phyloP scores from a whole-genome alignment of 2,329 filamentous ascomycete genomes.

The Venturiaceae sp. region DNA sequence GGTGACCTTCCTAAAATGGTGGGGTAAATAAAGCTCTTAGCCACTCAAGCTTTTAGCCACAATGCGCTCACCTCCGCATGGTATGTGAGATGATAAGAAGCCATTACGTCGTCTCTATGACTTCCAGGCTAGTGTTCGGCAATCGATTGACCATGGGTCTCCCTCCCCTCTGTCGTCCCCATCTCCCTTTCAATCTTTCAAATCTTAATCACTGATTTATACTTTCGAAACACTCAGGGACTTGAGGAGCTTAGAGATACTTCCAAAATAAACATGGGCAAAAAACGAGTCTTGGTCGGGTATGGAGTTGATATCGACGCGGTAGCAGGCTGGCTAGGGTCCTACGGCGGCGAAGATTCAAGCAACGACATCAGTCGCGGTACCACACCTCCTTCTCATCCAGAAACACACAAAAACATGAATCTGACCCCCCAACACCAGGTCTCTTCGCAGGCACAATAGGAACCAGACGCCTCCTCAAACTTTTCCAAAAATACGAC shows the following conservation, averaged over 20 bases:
- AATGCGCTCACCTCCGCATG: neutral
- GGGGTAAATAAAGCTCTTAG: neutral
- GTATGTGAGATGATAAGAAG: neutral
- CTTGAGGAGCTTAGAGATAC: neutral
- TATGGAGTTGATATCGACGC: constrained; percentile 69
- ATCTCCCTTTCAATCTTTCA: neutral
- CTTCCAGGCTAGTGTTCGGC: neutral
- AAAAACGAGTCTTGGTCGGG: constrained; percentile 45
- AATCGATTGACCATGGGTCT: neutral
- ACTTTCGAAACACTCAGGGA: neutral
- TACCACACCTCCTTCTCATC: neutral
- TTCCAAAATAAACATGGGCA: constrained; percentile 22
- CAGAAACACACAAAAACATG: neutral
- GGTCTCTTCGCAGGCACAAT: constrained; percentile 62
- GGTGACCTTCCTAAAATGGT: too few species aligned
- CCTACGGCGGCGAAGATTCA: constrained; percentile 64
- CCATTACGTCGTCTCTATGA: neutral
- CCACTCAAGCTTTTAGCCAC: neutral
- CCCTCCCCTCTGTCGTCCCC: too few species aligned
- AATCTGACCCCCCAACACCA: neutral
- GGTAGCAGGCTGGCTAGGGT: constrained; percentile 68
- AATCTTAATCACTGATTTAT: neutral
- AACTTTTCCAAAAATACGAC: constrained; percentile 62
- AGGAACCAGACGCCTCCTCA: constrained; percentile 55
- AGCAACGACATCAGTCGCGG: constrained; percentile 59